Conservation (phyloP, 345 rosid genomes). For the Moricandia moricandioides region DNA sequence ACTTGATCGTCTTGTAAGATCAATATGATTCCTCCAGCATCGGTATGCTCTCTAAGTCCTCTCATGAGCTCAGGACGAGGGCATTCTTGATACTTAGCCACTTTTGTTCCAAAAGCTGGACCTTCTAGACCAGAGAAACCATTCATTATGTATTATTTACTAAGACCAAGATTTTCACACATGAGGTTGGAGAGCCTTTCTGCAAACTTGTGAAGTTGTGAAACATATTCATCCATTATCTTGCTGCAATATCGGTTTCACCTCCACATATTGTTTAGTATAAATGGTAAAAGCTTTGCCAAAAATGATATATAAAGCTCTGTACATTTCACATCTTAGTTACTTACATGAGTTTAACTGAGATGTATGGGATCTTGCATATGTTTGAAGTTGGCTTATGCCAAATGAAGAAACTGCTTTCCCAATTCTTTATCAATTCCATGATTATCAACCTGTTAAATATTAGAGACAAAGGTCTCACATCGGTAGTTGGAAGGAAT, state of each 20-base stretch:
- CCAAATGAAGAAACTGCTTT: slow-evolving; percentile 72
- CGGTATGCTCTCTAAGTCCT: slow-evolving; percentile 91
- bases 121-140: slow-evolving; percentile 60
- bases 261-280: neutral
- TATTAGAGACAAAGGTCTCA: too few species aligned
- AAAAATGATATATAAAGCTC: neutral
- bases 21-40: slow-evolving; percentile 89
- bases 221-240: slow-evolving; percentile 68
- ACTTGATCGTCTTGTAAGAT: slow-evolving; percentile 87
- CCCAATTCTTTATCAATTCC: slow-evolving; percentile 72
- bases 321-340: neutral
- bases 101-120: slow-evolving; percentile 86
- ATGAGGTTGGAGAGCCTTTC: slow-evolving; percentile 67
- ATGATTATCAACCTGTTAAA: slow-evolving; percentile 87
- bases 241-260: slow-evolving; percentile 47
- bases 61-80: slow-evolving; percentile 71
- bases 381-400: slow-evolving; percentile 69
- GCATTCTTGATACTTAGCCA: slow-evolving; percentile 78
- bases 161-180: slow-evolving; percentile 75
- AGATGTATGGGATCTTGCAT: slow-evolving; percentile 49
- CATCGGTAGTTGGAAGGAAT: too few species aligned
- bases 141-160: slow-evolving; percentile 48
- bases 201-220: slow-evolving; percentile 56
- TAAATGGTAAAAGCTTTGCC: neutral
- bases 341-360: slow-evolving; percentile 59